Evolutionary conservation across 1,139 yeast genomes (phyloP), one percentile per base, ranked within the genome.

Genomic region (Blastobotrys serpentis): DNA sequence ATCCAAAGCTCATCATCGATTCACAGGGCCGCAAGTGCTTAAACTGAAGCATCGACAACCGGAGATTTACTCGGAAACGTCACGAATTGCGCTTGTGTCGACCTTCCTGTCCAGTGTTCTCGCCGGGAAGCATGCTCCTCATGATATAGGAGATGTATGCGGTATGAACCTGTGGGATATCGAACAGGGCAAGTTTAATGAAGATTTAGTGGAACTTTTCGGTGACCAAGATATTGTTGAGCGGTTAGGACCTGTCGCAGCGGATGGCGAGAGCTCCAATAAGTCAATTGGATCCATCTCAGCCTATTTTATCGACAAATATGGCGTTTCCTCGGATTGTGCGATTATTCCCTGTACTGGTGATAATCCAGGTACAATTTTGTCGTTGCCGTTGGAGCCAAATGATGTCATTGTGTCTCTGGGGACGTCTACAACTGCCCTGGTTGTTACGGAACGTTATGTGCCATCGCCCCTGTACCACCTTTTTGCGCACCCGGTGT

Each of bases 91-190:
- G 0, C 70, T 89, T 46, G 90, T 88, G 1, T 86, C 96, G 1
- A 82, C 86, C 49, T 89, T 89, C 62, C 70, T 88, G 33, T 82
- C 94, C 8, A 78, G 88, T 39, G 71, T 89, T 10, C 71, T 89
- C 36, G 68, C 82, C 21, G 96, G 95, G 7, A 58, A 72, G 47
- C 70, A 84, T 32, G 74, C 84, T 2, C 75, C 78, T 2, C 71
- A 88, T 45, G 97, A 89, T 59, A 83, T 84, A 58, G 82, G 90
- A 13, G 97, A 88, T 66, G 95, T 87, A 1, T 87, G 96, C 68
- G 96, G 97, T 3, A 87, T 87, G 92, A 88, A 87, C 59, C 62
- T 89, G 44, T 87, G 87, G 71, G 90, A 86, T 64, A 75, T 88
- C 38, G 54, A 70, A 14, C 70, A 77, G 23, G 70, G 74, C 36